These are phyloP conservation scores for Cordyceps javanica DNA, from an alignment of 2,329 filamentous ascomycete genomes.

Conservation along the genomic window DNA sequence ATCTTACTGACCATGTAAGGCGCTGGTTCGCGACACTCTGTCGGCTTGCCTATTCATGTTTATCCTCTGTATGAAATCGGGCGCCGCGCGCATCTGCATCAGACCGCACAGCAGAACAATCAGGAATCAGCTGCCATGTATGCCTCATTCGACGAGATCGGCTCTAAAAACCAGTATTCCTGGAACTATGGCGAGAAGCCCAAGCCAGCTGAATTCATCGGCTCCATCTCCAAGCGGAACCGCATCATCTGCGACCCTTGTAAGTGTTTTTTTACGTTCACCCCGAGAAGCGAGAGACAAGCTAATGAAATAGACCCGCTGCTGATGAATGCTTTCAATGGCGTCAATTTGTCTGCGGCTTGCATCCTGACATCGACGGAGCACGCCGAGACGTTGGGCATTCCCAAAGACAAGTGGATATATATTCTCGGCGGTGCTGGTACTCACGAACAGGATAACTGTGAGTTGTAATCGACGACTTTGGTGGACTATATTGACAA, in stretches of 20 bases:
- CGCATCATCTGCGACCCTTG: slow-evolving; percentile 65
- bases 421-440: slow-evolving; percentile 60
- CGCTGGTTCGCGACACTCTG: slow-evolving; percentile 48
- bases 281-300: neutral
- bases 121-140: slow-evolving; percentile 55
- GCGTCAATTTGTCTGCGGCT: slow-evolving; percentile 57
- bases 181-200: slow-evolving; percentile 49
- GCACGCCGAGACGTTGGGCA: slow-evolving; percentile 46
- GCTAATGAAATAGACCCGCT: slow-evolving; percentile 46
- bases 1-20: slow-evolving; percentile 30
- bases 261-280: slow-evolving; percentile 34
- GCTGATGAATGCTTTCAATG: slow-evolving; percentile 68
- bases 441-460: slow-evolving; percentile 50
- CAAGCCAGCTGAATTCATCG: slow-evolving; percentile 45
- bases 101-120: slow-evolving; percentile 50
- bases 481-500: neutral
- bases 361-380: slow-evolving; percentile 53
- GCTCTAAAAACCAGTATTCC: slow-evolving; percentile 44
- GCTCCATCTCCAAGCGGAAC: slow-evolving; percentile 48
- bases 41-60: slow-evolving; percentile 59
- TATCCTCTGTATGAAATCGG: slow-evolving; percentile 63
- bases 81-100: slow-evolving; percentile 49
- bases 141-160: slow-evolving; percentile 52
- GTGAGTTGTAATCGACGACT: slow-evolving; percentile 23
- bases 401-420: slow-evolving; percentile 53